Percentiles rank a stretch among this genome's conserved stretches.
Conservation (phyloP, 1,284 basidiomycete genomes). For the Stereum hirsutum region DNA sequence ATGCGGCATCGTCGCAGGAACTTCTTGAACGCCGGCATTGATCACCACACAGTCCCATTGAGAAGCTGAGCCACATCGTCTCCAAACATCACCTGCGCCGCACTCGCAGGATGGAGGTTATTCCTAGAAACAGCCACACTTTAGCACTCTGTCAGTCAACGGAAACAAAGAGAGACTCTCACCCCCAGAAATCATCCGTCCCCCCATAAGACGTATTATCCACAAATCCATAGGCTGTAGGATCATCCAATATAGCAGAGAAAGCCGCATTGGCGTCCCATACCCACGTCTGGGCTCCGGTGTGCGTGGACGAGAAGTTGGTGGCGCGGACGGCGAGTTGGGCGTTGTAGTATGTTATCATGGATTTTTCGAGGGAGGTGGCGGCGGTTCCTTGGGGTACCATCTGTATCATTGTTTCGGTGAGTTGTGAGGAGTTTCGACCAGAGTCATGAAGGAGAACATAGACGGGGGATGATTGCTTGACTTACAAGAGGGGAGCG, state of each 20-base stretch:
- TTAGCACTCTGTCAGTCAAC: background rate
- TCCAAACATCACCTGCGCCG: conserved; percentile 6
- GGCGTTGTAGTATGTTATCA: conserved; percentile 43
- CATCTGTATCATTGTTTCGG: conserved; percentile 29
- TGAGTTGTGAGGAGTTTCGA: background rate
- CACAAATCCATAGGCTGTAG: conserved; percentile 41
- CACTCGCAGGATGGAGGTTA: conserved; percentile 38
- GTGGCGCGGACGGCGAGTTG: conserved; percentile 31
- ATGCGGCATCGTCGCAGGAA: too few species aligned
- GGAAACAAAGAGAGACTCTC: conserved; percentile 13
- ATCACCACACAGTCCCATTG: conserved; percentile 5
- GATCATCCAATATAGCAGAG: conserved; percentile 36
- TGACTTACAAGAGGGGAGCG: conserved; percentile 37
- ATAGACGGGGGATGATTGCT: background rate
- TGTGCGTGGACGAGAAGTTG: conserved; percentile 31
- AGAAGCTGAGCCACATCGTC: conserved; percentile 1
- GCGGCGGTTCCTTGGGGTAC: conserved; percentile 30
- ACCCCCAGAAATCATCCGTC: conserved; percentile 49
- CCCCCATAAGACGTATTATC: conserved; percentile 40
- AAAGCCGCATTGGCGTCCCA: conserved; percentile 48
- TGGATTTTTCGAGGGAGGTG: conserved; percentile 31
- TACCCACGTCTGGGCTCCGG: conserved; percentile 38
- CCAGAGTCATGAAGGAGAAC: too few species aligned
- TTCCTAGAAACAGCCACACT: conserved; percentile 25
- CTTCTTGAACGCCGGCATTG: too few species aligned